Evolutionary conservation across 2,329 filamentous ascomycete species (phyloP), one percentile per base, ranked within the genome.

Genomic region (Fusarium drepaniforme): DNA sequence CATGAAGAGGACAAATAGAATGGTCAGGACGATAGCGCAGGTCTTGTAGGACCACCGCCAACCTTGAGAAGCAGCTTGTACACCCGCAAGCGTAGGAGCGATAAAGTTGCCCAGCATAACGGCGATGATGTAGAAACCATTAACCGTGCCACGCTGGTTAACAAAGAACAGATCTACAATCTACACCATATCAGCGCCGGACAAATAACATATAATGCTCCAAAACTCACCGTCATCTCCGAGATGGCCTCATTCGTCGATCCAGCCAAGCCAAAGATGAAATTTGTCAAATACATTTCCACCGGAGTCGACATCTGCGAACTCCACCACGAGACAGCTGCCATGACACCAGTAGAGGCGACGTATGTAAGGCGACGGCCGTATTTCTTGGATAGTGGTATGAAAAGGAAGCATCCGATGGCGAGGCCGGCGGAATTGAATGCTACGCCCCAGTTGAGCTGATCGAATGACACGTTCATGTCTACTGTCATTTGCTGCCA

Each of bases 171-270:
- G 58, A 68, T 81, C 80, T n/a, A 65, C 64, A 30, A 77, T 78
- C 75, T 77, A n/a, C n/a, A n/a, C 0, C 12, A 8, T 25, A 44
- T 67, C 8, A 38, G n/a, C n/a, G 5, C 16, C 6, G 2, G 3
- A 12, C 25, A 58, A 49, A 21, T 5, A 21, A 30, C 6, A 3
- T 15, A 3, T 8, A 37, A 38, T 16, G 53, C 13, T 21, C 12
- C 1, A 35, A 21, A 37, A 25, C 53, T 58, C 58, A 77, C 78
- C 0, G 80, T 84, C 62, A 84, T 83, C 59, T 83, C 80, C 3
- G 76, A 77, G 42, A 82, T 81, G 8, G 80, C 78, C 64, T 84
- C 82, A 42, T 83, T 83, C 2, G 79, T 80, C 1, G 83, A 80
- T 37, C 81, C 82, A 2, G 82, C 81, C 8, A 84, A 61, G 0